Base-by-base conservation (phyloP, 1,284 basidiomycete genomes). In the Ustilago tritici region DNA sequence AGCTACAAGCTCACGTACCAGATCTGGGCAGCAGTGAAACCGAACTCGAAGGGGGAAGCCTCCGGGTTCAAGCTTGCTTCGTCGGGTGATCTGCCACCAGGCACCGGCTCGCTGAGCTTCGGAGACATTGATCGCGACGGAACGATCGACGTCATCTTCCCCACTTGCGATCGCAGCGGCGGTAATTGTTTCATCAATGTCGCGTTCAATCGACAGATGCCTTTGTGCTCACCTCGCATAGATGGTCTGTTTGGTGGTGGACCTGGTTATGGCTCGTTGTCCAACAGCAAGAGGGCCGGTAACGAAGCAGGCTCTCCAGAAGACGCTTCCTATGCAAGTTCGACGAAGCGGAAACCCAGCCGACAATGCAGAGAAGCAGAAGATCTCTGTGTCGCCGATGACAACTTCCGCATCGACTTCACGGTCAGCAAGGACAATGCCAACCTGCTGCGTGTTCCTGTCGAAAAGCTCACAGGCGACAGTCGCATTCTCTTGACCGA, bases 121-220 rank as follows among this genome's bases (percentile, higher is more conserved):
- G 95, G 93, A 23, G 97, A 99, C 79, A 91, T 99, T 80, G 93
- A 95, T 93, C 83, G 97, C 14, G 97, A 99, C 82, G 96, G 96
- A 1, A 96, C 95, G 0, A 93, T 98, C 53, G 96, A 99, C 86
- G 91, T 99, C 89, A 89, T 99, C 56, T 95, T 98, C 81, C 90
- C 93, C 0, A 92, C 92, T 0, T 99, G 96, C 86, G 85, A 89
- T 0, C 52, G 63, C 10, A 60, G 60, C 40, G 71, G 71, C 19
- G 90, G 89, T 0, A 93, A 70, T 17, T 99, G 97, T 86, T 88
- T 88, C 55, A 90, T 99, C 86, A 95, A 97, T 83, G 92, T 99
- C 71, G 95, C 92, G 2, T 98, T 94, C 88, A 99, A 99, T 87
- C 89, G 92, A 70, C 96, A 99, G 85, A 90, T 95, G 14, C 91